Conservation (phyloP, 345 rosid species). For the Eucalyptus regnans region DNA sequence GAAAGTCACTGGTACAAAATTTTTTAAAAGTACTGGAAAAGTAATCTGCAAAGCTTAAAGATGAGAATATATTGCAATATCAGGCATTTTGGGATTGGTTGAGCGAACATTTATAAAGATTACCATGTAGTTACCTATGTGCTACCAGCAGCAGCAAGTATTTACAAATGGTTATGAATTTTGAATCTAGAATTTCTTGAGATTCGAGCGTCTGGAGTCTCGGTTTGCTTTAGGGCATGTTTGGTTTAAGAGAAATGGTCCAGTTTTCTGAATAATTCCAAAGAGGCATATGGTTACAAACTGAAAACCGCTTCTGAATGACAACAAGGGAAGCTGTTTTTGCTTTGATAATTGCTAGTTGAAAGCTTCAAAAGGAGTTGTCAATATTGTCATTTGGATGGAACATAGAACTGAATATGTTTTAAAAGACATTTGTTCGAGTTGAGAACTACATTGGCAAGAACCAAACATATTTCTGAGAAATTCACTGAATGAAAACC, state of each 20-base stretch:
- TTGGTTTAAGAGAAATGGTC: neutral
- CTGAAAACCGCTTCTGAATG: neutral
- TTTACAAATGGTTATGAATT: neutral
- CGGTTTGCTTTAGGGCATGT: neutral
- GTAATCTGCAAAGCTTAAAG: neutral
- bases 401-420: neutral
- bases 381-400: neutral
- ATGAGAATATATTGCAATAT: neutral
- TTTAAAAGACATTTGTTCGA: too few relatives aligned
- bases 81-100: too few relatives aligned
- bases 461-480: neutral
- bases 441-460: too few relatives aligned
- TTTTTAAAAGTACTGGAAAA: neutral
- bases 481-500: neutral
- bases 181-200: neutral
- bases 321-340: neutral
- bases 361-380: neutral
- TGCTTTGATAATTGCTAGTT: neutral
- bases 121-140: neutral
- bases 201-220: neutral
- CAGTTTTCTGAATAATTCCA: neutral
- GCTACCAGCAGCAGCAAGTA: neutral
- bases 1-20: fast-evolving
- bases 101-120: neutral
- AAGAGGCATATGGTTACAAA: neutral